These are phyloP conservation scores for Lepiota brunneoincarnata DNA, from an alignment of 768 basidiomycete genomes.

Conservation along the genomic window DNA sequence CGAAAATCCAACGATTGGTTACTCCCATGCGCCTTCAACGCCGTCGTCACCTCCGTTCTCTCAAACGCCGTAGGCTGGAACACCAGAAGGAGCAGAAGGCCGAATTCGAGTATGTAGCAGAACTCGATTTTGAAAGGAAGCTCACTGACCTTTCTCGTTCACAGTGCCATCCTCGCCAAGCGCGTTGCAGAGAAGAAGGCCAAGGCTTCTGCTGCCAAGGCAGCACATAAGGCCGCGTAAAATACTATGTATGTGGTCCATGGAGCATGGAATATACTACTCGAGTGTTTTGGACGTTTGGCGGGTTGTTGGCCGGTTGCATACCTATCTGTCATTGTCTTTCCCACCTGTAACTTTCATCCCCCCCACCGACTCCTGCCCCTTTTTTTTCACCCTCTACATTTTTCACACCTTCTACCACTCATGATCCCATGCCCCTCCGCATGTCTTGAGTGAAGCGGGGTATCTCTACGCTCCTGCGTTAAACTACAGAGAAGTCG, in stretches of 20 bases:
- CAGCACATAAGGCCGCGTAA: slow-evolving; percentile 52
- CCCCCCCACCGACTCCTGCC: not conserved
- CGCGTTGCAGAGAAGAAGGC: slow-evolving; percentile 92
- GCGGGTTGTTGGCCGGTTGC: not conserved
- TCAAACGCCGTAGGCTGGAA: slow-evolving; percentile 86
- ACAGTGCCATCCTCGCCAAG: slow-evolving; percentile 74
- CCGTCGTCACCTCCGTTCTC: slow-evolving; percentile 85
- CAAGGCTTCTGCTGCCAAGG: slow-evolving; percentile 85
- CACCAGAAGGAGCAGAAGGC: slow-evolving; percentile 93
- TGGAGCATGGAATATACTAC: not conserved
- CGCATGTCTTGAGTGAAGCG: not conserved
- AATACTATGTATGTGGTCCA: not conserved
- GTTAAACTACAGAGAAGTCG: too few relatives aligned
- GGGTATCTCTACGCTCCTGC: too few relatives aligned
- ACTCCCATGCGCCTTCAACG: slow-evolving; percentile 95
- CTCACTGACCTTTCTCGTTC: not conserved
- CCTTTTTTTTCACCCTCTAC: not conserved
- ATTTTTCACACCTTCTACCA: not conserved
- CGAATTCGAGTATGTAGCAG: slow-evolving; percentile 77
- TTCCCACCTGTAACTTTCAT: slow-evolving; percentile 5
- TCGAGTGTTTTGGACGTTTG: slow-evolving; percentile 1
- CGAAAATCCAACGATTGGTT: slow-evolving; percentile 96
- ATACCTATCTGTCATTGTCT: slow-evolving; percentile 6
- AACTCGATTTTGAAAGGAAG: not conserved
- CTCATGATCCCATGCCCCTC: slow-evolving; percentile 5